These are phyloP conservation scores for Puccinia sorghi DNA, from an alignment of 1,284 basidiomycete genomes.

Conservation along the genomic window DNA sequence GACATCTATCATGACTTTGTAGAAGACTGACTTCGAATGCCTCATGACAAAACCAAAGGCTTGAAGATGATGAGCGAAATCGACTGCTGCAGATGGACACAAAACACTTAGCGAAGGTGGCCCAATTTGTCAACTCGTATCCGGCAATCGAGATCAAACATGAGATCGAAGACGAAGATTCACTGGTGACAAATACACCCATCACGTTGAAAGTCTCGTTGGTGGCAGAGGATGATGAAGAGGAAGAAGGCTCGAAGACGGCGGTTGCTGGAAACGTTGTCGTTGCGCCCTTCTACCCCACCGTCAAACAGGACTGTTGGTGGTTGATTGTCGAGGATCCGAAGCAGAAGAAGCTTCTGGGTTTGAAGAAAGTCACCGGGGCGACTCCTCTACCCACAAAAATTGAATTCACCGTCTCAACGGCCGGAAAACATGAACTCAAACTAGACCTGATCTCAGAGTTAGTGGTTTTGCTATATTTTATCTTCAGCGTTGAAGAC, in stretches of 20 bases:
- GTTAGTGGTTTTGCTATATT: background rate
- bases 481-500: background rate
- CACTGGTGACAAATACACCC: constrained; percentile 78
- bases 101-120: constrained; percentile 80
- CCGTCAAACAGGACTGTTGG: constrained; percentile 90
- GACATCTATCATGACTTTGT: background rate
- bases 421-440: constrained; percentile 32
- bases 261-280: constrained; percentile 70
- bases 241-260: constrained; percentile 65
- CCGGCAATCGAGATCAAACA: constrained; percentile 84
- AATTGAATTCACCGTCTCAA: constrained; percentile 72
- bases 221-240: constrained; percentile 76
- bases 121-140: constrained; percentile 90
- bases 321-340: constrained; percentile 91
- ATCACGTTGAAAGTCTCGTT: constrained; percentile 79
- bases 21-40: constrained; percentile 9
- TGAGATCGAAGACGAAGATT: constrained; percentile 74
- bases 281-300: constrained; percentile 86
- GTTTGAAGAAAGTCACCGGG: constrained; percentile 93
- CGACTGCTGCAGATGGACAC: constrained; percentile 80
- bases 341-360: constrained; percentile 67
- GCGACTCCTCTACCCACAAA: constrained; percentile 74
- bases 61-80: constrained; percentile 85
- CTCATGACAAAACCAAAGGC: constrained; percentile 54
- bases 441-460: constrained; percentile 45